Evolutionary conservation across 2,329 filamentous ascomycete species (phyloP), one percentile per base, ranked within the genome.

Genomic region (Clonostachys byssicola): DNA sequence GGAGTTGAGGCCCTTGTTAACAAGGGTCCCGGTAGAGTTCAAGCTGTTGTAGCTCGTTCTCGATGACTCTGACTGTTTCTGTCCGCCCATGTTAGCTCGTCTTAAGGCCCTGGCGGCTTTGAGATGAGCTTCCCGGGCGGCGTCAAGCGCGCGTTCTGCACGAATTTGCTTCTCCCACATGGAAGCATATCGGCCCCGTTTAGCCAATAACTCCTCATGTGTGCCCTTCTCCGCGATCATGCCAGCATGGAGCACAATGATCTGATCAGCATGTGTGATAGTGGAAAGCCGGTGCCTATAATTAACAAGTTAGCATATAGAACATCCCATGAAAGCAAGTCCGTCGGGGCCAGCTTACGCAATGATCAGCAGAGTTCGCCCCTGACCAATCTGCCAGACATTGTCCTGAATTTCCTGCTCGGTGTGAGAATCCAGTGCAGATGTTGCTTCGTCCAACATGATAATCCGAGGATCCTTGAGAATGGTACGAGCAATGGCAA

Each of bases 331-430:
- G 8, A 30, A 30, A 30, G 8, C 23, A 30, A 30, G 23, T 30
- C 6, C 10, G 46, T 20, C 33, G 41, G 39, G 30, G 36, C 18
- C 34, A 41, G 77, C 80, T 72, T 83, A 90, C 72, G 94, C 94
- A 70, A 99, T 97, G 45, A 97, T 91, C 51, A 99, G 81, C 72
- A 96, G 86, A 2, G 94, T 99, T 42, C 94, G 87, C 44, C 91
- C 92, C 55, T 86, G 77, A 14, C 89, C 89, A 42, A 97, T 81
- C 13, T 81, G 89, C 49, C 85, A 85, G 34, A 99, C 80, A 35
- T 92, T 91, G 49, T 86, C 81, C 66, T 96, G 92, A 50, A 96
- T 96, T 61, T 95, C 88, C 64, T 95, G 88, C 65, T 96, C 92
- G 0, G 92, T 96, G 54, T 94, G 89, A 0, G 89, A 91, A 62